Evolutionary conservation across 345 rosid genomes (phyloP).

Genomic region (Pistacia integerrima): DNA sequence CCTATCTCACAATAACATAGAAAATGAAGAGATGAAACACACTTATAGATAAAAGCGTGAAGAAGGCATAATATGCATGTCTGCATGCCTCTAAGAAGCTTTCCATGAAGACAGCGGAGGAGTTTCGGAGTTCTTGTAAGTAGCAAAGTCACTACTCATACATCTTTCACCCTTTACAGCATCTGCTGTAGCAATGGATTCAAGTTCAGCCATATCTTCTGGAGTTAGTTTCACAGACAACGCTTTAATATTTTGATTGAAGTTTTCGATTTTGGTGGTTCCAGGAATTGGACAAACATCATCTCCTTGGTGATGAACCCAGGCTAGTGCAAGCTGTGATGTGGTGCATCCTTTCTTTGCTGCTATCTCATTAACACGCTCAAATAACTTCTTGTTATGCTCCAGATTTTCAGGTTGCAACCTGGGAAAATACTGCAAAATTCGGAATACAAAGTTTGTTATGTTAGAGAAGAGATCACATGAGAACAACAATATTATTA

Average conservation of each 20-base stretch:
- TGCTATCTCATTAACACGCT: constrained; percentile 47
- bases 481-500: no score
- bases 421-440: constrained; percentile 49
- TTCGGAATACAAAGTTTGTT: not conserved
- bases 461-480: no score
- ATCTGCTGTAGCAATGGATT: constrained; percentile 24
- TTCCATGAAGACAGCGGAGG: constrained; percentile 67
- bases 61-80: not conserved
- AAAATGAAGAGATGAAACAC: not conserved
- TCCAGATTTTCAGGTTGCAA: constrained; percentile 60
- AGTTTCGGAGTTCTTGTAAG: constrained; percentile 44
- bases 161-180: constrained; percentile 39
- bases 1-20: not conserved
- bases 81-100: constrained; percentile 6
- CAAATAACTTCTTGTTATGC: constrained; percentile 43
- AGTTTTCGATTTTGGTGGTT: constrained; percentile 60
- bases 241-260: constrained; percentile 31
- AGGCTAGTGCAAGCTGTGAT: constrained; percentile 68
- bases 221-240: constrained; percentile 18
- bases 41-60: not conserved
- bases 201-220: constrained; percentile 31
- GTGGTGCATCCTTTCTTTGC: constrained; percentile 55
- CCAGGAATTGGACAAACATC: constrained; percentile 73
- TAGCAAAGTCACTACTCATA: not conserved
- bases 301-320: constrained; percentile 66